Base-by-base conservation (phyloP, 768 basidiomycete species). In the Neoboletus brunneissimus region DNA sequence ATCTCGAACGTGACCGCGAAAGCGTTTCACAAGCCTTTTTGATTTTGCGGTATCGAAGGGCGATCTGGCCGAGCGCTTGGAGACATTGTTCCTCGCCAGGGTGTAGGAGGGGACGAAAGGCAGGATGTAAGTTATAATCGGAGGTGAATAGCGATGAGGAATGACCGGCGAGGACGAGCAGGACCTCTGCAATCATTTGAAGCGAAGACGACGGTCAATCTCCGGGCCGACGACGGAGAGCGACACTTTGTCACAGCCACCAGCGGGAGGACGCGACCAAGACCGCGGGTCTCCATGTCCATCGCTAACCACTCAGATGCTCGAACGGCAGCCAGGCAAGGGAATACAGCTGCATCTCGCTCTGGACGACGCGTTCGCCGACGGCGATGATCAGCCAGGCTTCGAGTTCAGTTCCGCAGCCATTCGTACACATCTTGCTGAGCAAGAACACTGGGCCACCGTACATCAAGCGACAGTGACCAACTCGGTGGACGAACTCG, bases 61-160 rank as follows among this genome's bases (percentile, higher is more conserved):
- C 93, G 48, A 95, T 82, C 47, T 80, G 78, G 10, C 83, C 89
- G 3, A 97, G 81, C 11, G 83, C 80, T 65, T 92, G 87, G n/a
- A 95, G 79, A 60, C 86, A 88, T 69, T 94, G 84, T 51, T 86
- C 81, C 67, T 96, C 94, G 11, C 94, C 94, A 3, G 94, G 94
- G 65, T 97, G 94, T 4, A 97, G 81, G 16, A 94, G 82, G 4
- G 84, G 77, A 7, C 71, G 66, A 64, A 93, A 87, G 0, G 85
- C 80, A 5, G 88, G 82, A 65, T 85, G 80, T 41, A 90, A 67
- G 32, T 73, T 74, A 56, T 83, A 76, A 54, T 82, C 85, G 25
- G 72, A 64, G 18, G 83, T 79, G 72, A 97, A 94, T 50, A 97
- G 77, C 2, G 91, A 89, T 0, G 94, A 95, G 5, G 83, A 78